Conservation (phyloP, 306 rosid species). For the Luffa acutangula region DNA sequence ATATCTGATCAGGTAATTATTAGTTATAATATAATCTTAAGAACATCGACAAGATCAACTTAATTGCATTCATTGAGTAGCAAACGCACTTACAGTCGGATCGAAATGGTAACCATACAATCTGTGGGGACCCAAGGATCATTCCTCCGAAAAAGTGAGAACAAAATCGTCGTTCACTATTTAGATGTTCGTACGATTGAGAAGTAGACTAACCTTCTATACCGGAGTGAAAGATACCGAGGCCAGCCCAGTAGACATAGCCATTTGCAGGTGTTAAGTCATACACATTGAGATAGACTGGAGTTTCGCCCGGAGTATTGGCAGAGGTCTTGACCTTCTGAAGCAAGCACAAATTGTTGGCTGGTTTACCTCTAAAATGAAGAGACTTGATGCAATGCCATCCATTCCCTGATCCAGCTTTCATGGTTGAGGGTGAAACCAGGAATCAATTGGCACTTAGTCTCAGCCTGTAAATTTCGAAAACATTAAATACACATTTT, state of each 20-base stretch:
- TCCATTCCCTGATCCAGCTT: conserved; percentile 5
- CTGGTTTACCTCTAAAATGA: conserved; percentile 4
- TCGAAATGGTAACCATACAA: background rate
- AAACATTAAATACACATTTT: background rate
- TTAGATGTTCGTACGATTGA: background rate
- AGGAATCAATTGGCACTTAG: background rate
- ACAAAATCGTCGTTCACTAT: background rate
- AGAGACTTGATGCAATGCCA: conserved; percentile 7
- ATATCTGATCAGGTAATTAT: background rate
- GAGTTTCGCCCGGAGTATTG: conserved; percentile 3
- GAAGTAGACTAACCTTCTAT: conserved; percentile 3
- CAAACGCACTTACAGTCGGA: background rate
- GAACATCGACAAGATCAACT: background rate
- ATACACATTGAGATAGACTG: conserved; percentile 10
- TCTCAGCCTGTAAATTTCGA: background rate
- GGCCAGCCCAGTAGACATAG: conserved; percentile 12
- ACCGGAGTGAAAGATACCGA: conserved; percentile 14
- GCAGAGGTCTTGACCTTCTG: conserved; percentile 1
- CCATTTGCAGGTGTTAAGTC: conserved; percentile 13
- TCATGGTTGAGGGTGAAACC: conserved; percentile 5
- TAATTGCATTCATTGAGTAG: background rate
- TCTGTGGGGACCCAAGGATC: background rate
- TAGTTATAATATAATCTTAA: background rate
- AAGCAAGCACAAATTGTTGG: conserved; percentile 1
- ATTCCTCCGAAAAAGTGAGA: background rate